A percentile compares a stretch with the other conserved stretches of the same genome.
Evolutionary conservation across 2,329 filamentous ascomycete genomes (phyloP).

Genomic region (Fusarium musae): DNA sequence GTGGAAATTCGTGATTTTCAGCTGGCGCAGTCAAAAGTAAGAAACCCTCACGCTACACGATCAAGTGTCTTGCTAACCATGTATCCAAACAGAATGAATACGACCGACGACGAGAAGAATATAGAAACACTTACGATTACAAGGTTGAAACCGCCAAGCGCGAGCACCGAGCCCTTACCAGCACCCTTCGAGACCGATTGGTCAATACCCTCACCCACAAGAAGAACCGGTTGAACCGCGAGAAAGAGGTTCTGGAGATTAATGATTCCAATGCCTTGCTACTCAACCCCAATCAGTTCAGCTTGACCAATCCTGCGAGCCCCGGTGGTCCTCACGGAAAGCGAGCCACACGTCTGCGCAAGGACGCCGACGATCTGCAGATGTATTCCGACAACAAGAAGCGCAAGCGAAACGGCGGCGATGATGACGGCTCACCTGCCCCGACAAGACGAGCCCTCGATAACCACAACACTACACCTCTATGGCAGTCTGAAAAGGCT

Average conservation of each 20-base stretch:
- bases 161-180: constrained; percentile 68
- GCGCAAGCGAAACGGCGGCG: constrained; percentile 68
- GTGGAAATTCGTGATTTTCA: constrained; percentile 89
- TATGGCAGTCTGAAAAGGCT: constrained; percentile 72
- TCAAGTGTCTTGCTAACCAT: constrained; percentile 26
- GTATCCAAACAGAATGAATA: constrained; percentile 64
- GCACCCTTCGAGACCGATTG: constrained; percentile 72
- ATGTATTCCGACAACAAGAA: constrained; percentile 68
- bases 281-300: constrained; percentile 75
- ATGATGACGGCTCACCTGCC: constrained; percentile 72
- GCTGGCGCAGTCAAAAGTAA: constrained; percentile 82
- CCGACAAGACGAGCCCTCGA: constrained; percentile 67
- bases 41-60: constrained; percentile 43
- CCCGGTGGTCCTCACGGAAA: constrained; percentile 72
- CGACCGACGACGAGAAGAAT: constrained; percentile 69
- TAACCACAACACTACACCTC: constrained; percentile 66
- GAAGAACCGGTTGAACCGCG: constrained; percentile 71
- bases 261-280: constrained; percentile 73
- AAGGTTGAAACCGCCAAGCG: constrained; percentile 70
- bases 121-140: constrained; percentile 69
- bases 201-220: constrained; percentile 73
- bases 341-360: constrained; percentile 69
- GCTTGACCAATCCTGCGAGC: constrained; percentile 71
- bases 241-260: constrained; percentile 76
- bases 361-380: constrained; percentile 68